Base-by-base conservation (phyloP, 2,329 filamentous ascomycete species). In the Triangularia setosa region DNA sequence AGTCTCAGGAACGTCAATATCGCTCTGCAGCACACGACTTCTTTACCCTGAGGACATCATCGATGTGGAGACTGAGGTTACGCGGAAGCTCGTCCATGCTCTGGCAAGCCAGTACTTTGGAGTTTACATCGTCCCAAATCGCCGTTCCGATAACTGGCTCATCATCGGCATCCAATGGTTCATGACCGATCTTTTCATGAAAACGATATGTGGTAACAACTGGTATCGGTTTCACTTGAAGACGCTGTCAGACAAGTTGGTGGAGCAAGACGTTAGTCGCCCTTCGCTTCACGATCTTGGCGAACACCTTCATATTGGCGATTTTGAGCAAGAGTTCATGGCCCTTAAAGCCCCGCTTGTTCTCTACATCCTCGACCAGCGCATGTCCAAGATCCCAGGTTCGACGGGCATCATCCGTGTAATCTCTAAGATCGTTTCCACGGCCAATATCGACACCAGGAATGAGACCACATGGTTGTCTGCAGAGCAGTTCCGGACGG, bases 91-190 rank as follows among this genome's bases (percentile, higher is more conserved):
- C 21, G 89, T 96, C 8, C 90, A 95, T 74, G 89, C 93, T 0
- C 81, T 98, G 57, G 92, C 95, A 11, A 91, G 88, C 65, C 95
- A 99, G 75, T 99, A 94, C 90, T 91, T 95, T 68, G 95, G 95
- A 16, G 90, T 99, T 68, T 93, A 93, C 73, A 91, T 99, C 69
- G 89, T 96, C 57, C 90, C 95, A 0, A 91, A 93, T 73, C 87
- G 90, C 48, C 86, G 88, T 18, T 83, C 84, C 60, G 95, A 99
- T 75, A 87, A 88, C 61, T 99, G 95, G 95, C 87, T 96, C 21
- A 89, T 94, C 12, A 85, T 95, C 61, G 96, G 94, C 14, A 90
- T 96, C 56, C 91, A 94, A 0, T 93, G 94, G 80, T 99, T 92
- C 79, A 96, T 99, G 84, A 93, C 94, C 1, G 94, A 97, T 71